A percentile compares a stretch with the other conserved stretches of the same genome.
These are phyloP conservation scores for Quercus phellos DNA, from an alignment of 331 rosid species.

Conservation along the genomic window DNA sequence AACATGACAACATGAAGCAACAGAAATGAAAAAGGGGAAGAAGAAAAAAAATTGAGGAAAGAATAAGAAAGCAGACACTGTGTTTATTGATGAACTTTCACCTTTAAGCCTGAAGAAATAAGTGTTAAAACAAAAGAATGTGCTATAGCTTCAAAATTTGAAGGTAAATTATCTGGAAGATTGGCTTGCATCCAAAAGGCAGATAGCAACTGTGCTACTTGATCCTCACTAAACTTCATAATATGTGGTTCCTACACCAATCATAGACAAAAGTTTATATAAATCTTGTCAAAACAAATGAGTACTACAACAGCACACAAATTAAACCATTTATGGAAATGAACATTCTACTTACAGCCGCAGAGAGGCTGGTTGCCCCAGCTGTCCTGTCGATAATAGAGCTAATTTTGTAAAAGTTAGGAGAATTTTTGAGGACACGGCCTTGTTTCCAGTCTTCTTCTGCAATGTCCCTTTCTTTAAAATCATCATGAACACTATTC, in stretches of 20 bases:
- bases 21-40: too few species aligned
- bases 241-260: conserved; percentile 65
- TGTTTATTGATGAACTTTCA: conserved; percentile 9
- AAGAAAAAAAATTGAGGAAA: neutral
- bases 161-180: conserved; percentile 77
- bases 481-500: conserved; percentile 36
- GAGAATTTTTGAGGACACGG: conserved; percentile 53
- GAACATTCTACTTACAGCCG: conserved; percentile 41
- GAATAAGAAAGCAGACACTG: neutral
- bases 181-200: conserved; percentile 88
- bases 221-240: conserved; percentile 89
- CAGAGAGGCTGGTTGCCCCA: conserved; percentile 48
- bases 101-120: conserved; percentile 72
- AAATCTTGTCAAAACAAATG: neutral
- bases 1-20: neutral
- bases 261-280: conserved; percentile 10
- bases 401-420: conserved; percentile 57
- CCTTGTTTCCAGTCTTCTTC: conserved; percentile 70
- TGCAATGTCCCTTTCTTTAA: conserved; percentile 40
- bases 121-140: conserved; percentile 69
- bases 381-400: conserved; percentile 65
- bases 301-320: conserved; percentile 3
- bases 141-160: conserved; percentile 81
- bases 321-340: conserved; percentile 1
- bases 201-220: conserved; percentile 74